Evolutionary conservation across 495 filamentous ascomycete species (phyloP).

Genomic region (Cercophora sp.): DNA sequence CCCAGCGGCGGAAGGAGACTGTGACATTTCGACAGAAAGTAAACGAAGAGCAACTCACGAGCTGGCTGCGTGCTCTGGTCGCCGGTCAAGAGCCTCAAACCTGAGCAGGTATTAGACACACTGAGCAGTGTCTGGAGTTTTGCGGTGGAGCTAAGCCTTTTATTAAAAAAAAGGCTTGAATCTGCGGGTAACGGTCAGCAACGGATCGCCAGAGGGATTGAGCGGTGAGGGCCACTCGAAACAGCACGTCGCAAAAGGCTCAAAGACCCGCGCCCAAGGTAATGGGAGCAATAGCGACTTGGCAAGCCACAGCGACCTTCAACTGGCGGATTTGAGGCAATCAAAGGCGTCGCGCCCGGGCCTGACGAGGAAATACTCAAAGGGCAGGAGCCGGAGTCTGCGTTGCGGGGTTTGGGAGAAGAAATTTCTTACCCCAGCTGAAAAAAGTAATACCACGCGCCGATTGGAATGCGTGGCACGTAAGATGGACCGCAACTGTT

Average conservation of each 20-base stretch:
- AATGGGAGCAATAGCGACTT: conserved; percentile 13
- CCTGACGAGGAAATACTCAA: background rate
- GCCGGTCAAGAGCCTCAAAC: background rate
- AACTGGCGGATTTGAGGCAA: background rate
- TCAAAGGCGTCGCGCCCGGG: background rate
- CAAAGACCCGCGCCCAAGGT: conserved; percentile 11
- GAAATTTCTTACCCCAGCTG: conserved; percentile 11
- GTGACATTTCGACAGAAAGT: conserved; percentile 26
- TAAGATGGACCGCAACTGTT: background rate
- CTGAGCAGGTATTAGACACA: background rate
- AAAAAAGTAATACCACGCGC: conserved; percentile 1
- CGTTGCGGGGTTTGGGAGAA: conserved; percentile 1
- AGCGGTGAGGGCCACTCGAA: conserved; percentile 20
- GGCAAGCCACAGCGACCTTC: conserved; percentile 16
- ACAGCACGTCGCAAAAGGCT: conserved; percentile 2
- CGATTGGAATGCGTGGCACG: background rate
- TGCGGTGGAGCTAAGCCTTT: background rate
- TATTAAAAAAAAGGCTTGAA: conserved; percentile 4
- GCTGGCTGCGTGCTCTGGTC: conserved; percentile 4
- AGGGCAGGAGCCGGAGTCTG: background rate
- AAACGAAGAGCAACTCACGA: conserved; percentile 9
- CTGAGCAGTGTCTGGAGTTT: background rate
- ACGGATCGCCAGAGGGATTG: conserved; percentile 7
- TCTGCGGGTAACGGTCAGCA: background rate
- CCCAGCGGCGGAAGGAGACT: conserved; percentile 30